These are phyloP conservation scores for Hypoxylon cercidicola DNA, from an alignment of 495 filamentous ascomycete species.

Conservation along the genomic window DNA sequence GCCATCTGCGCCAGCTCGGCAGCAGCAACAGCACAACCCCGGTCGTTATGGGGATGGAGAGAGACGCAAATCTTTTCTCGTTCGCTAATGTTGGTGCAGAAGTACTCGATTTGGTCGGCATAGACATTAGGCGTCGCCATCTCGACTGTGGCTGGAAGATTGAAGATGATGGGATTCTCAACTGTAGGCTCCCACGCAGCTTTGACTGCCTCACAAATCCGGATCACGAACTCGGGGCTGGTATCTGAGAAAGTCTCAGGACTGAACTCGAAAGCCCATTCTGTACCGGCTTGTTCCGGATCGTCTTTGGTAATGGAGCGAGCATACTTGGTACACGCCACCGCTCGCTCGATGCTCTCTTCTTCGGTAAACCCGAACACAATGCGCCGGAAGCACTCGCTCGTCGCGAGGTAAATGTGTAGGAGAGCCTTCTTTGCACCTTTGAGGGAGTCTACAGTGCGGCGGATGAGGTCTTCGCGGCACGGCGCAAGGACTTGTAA, in stretches of 20 bases:
- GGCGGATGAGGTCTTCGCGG: slow-evolving; percentile 88
- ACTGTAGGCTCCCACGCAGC: slow-evolving; percentile 88
- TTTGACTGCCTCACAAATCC: slow-evolving; percentile 95
- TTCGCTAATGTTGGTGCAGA: slow-evolving; percentile 79
- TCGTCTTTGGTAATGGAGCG: slow-evolving; percentile 96
- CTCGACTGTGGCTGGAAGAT: slow-evolving; percentile 96
- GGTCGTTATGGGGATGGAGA: slow-evolving; percentile 93
- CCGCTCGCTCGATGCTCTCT: slow-evolving; percentile 83
- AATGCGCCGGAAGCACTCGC: slow-evolving; percentile 88
- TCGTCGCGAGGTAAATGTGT: slow-evolving; percentile 96
- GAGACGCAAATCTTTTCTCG: slow-evolving; percentile 84
- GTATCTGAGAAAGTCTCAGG: slow-evolving; percentile 97
- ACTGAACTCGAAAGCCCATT: slow-evolving; percentile 96
- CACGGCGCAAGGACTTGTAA: slow-evolving; percentile 95
- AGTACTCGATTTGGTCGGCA: slow-evolving; percentile 97
- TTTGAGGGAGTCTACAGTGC: slow-evolving; percentile 89
- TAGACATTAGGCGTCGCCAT: slow-evolving; percentile 96
- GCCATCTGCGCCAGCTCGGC: slow-evolving; percentile 96
- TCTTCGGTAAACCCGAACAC: slow-evolving; percentile 89
- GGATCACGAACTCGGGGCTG: slow-evolving; percentile 81
- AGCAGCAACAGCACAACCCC: slow-evolving; percentile 85
- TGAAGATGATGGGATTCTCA: slow-evolving; percentile 93
- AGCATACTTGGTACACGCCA: slow-evolving; percentile 85
- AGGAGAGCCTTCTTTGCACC: slow-evolving; percentile 96
- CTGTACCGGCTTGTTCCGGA: slow-evolving; percentile 75